Conservation (phyloP, 2,329 filamentous ascomycete genomes). For the Pseudogymnoascus sp. region DNA sequence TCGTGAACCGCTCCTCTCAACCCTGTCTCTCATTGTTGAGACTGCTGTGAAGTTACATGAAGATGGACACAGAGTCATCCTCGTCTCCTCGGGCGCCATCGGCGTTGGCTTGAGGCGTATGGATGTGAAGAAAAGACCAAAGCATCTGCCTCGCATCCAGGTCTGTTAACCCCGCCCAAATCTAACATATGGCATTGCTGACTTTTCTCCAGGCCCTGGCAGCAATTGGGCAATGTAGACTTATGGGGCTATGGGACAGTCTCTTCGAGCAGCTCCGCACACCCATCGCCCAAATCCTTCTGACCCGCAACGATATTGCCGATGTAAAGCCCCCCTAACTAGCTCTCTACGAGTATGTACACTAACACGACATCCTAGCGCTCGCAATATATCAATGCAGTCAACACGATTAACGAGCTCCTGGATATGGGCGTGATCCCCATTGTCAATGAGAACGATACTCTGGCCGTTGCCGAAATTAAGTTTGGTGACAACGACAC, state of each 20-base stretch:
- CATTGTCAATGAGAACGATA: conserved; percentile 99
- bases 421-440: conserved; percentile 93
- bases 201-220: conserved; percentile 62
- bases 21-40: conserved; percentile 86
- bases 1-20: conserved; percentile 86
- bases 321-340: conserved; percentile 52
- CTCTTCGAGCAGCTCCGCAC: conserved; percentile 82
- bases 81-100: conserved; percentile 95
- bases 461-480: conserved; percentile 91
- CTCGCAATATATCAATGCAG: conserved; percentile 90
- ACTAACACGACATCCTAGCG: conserved; percentile 42
- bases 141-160: conserved; percentile 83
- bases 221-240: conserved; percentile 88
- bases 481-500: conserved; percentile 99
- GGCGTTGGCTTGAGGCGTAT: conserved; percentile 87
- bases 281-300: conserved; percentile 86
- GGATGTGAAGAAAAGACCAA: conserved; percentile 79
- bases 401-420: conserved; percentile 87
- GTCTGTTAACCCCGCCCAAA: conserved; percentile 32
- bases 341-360: background rate
- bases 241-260: conserved; percentile 94
- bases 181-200: conserved; percentile 9
- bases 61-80: conserved; percentile 88
- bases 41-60: conserved; percentile 80
- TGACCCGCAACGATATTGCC: conserved; percentile 93